Conservation (phyloP, 805 yeast species). For the Candida tallmaniae region DNA sequence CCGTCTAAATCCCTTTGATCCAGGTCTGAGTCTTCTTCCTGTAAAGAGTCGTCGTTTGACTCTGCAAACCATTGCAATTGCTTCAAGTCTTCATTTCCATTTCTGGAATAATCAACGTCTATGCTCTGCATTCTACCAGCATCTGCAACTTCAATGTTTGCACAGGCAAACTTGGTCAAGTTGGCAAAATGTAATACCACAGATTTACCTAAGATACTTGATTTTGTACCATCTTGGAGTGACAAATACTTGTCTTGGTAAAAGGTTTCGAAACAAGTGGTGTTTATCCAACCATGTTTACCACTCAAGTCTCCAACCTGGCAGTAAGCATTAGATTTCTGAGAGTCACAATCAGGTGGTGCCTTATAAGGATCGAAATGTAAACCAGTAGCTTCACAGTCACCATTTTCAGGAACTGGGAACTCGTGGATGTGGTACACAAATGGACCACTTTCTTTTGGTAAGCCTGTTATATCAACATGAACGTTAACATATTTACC, state of each 20-base stretch:
- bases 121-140: slow-evolving; percentile 14
- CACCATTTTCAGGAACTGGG: slow-evolving; percentile 43
- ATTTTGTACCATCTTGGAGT: slow-evolving; percentile 48
- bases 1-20: slow-evolving; percentile 7
- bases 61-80: slow-evolving; percentile 8
- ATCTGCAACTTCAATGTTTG: slow-evolving; percentile 42
- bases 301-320: slow-evolving; percentile 77
- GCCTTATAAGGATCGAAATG: slow-evolving; percentile 67
- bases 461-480: slow-evolving; percentile 67
- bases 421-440: slow-evolving; percentile 62
- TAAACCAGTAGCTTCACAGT: slow-evolving; percentile 51
- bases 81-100: slow-evolving; percentile 10
- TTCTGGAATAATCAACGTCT: slow-evolving; percentile 13
- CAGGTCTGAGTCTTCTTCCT: slow-evolving; percentile 6
- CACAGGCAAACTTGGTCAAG: slow-evolving; percentile 58
- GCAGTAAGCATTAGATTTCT: slow-evolving; percentile 51
- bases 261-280: slow-evolving; percentile 62
- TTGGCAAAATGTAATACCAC: slow-evolving; percentile 54
- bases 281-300: slow-evolving; percentile 68
- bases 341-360: slow-evolving; percentile 45
- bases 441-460: slow-evolving; percentile 63
- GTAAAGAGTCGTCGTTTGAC: slow-evolving; percentile 4
- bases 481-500: slow-evolving; percentile 62
- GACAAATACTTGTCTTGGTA: slow-evolving; percentile 66
- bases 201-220: slow-evolving; percentile 58